Evolutionary conservation across 257 asterid genomes (phyloP).

Genomic region (Cynanchum wilfordii): DNA sequence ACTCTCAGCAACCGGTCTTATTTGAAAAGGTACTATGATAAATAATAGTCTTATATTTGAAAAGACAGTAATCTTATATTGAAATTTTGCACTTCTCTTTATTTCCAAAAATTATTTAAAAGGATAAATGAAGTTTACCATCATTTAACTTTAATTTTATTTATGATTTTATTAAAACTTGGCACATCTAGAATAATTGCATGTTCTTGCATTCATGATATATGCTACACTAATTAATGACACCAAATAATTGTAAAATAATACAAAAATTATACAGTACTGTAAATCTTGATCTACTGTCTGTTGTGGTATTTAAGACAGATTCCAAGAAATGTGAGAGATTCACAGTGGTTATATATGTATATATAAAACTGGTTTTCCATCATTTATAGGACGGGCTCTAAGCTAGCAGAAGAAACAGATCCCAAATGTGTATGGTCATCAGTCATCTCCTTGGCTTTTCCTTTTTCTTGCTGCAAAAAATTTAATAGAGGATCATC

Average conservation of each 20-base stretch:
- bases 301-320: background rate
- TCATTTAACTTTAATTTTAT: too few relatives aligned
- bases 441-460: constrained; percentile 22
- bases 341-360: background rate
- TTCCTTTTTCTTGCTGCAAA: constrained; percentile 37
- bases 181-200: background rate
- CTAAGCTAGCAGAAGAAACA: background rate
- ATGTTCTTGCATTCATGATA: background rate
- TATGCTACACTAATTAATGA: background rate
- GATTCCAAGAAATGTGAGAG: background rate
- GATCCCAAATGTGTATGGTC: constrained; percentile 3
- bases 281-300: background rate
- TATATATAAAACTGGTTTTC: background rate
- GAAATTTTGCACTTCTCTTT: too few relatives aligned
- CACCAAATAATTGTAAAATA: background rate
- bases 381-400: background rate
- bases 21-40: too few relatives aligned
- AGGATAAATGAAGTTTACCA: too few relatives aligned
- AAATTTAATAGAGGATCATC: background rate
- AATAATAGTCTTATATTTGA: too few relatives aligned
- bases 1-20: too few relatives aligned
- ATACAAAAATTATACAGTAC: background rate
- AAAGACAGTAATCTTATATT: too few relatives aligned
- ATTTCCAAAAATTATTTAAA: too few relatives aligned
- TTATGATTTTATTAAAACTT: too few relatives aligned